phyloP scores from a whole-genome alignment of 2,329 filamentous ascomycete genomes.

The Ambrosiella cleistominuta region DNA sequence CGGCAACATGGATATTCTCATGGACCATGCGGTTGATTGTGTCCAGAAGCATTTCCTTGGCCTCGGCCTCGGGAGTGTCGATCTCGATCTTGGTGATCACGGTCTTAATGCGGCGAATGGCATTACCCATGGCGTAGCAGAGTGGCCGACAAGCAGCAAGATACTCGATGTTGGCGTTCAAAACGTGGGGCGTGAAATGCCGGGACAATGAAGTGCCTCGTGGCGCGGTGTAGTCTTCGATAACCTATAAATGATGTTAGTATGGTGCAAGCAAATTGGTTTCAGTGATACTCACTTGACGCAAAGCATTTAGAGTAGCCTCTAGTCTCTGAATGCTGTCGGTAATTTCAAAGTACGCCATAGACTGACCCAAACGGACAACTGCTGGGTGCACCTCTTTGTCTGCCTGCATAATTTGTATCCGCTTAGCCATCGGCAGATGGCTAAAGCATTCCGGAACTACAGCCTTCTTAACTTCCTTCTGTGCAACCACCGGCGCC shows the following conservation, averaged over 20 bases:
- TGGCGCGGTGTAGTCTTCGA: conserved; percentile 83
- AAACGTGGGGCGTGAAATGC: conserved; percentile 76
- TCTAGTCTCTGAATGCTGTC: conserved; percentile 81
- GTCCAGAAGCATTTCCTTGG: conserved; percentile 60
- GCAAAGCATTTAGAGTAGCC: conserved; percentile 75
- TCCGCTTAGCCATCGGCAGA: conserved; percentile 48
- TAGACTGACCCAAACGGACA: conserved; percentile 71
- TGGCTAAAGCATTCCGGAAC: conserved; percentile 64
- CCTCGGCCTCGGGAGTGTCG: conserved; percentile 61
- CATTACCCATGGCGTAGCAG: conserved; percentile 93
- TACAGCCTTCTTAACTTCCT: conserved; percentile 38
- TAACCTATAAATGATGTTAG: conserved; percentile 40
- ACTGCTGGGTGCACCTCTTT: conserved; percentile 74
- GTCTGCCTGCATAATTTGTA: conserved; percentile 41
- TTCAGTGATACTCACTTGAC: conserved; percentile 38
- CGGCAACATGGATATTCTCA: conserved; percentile 75
- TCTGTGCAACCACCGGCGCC: conserved; percentile 23
- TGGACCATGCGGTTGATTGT: conserved; percentile 80
- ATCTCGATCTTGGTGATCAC: conserved; percentile 83
- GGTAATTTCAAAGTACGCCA: conserved; percentile 73
- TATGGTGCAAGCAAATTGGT: not conserved
- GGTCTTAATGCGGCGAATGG: conserved; percentile 85
- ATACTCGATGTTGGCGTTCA: conserved; percentile 91
- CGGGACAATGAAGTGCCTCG: conserved; percentile 68
- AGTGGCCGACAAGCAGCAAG: conserved; percentile 87